A percentile compares a stretch with the other conserved stretches of the same genome.
phyloP scores from a whole-genome alignment of 768 basidiomycete genomes.

The Strobilomyces dryophilus region DNA sequence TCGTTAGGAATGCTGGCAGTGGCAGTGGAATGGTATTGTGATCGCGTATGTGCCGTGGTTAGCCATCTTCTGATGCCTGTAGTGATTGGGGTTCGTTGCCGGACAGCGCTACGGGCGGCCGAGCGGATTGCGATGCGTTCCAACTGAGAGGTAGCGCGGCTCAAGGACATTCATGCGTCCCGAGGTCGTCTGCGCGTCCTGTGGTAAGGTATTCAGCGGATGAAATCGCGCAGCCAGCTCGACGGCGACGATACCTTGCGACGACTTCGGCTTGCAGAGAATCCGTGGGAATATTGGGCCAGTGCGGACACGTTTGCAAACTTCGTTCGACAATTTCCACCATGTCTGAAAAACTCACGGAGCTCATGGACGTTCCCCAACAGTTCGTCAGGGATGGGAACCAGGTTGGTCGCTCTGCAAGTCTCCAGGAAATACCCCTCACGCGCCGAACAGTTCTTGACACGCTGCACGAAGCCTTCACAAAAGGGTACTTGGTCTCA shows the following conservation, averaged over 20 bases:
- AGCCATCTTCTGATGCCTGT: conserved; percentile 23
- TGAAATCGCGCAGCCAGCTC: not conserved
- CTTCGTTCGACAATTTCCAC: conserved; percentile 23
- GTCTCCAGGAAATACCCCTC: conserved; percentile 2
- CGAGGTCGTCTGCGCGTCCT: conserved; percentile 13
- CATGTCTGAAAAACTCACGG: conserved; percentile 90
- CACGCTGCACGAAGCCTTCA: conserved; percentile 96
- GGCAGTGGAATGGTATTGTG: not conserved
- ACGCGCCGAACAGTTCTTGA: conserved; percentile 67
- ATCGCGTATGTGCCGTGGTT: conserved; percentile 9
- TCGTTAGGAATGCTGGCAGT: conserved; percentile 5
- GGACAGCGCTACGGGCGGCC: conserved; percentile 9
- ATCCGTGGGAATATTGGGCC: conserved; percentile 25
- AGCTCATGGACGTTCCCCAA: conserved; percentile 88
- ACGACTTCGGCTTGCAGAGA: conserved; percentile 3
- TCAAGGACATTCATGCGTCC: conserved; percentile 60
- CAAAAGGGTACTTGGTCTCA: conserved; percentile 66
- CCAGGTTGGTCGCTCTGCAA: conserved; percentile 52
- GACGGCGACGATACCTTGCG: conserved; percentile 14
- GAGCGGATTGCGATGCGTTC: conserved; percentile 27
- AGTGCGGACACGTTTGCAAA: conserved; percentile 30
- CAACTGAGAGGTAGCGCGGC: conserved; percentile 33
- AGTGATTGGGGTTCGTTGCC: conserved; percentile 5
- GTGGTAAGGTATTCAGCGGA: conserved; percentile 5
- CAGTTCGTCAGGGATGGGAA: conserved; percentile 91